phyloP scores from a whole-genome alignment of 495 filamentous ascomycete species.

The Penicillium simplicissimum region DNA sequence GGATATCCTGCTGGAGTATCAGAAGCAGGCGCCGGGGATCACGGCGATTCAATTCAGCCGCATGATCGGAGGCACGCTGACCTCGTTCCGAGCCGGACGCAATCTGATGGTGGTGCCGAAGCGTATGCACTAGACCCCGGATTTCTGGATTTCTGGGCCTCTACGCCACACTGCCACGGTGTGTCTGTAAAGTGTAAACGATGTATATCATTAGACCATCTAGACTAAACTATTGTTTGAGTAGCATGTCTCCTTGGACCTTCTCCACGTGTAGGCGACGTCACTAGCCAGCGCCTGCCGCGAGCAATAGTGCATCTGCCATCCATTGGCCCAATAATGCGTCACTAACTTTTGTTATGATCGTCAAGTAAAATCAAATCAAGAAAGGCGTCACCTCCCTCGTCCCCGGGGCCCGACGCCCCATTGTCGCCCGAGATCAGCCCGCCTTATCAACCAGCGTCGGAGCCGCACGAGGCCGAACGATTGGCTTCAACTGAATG shows the following conservation, averaged over 20 bases:
- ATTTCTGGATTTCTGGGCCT: background rate
- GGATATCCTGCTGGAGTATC: conserved; percentile 38
- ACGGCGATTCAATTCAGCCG: conserved; percentile 30
- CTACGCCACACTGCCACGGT: background rate
- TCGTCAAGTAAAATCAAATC: background rate
- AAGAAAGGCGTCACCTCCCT: background rate
- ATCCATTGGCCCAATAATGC: background rate
- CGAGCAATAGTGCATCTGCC: too few relatives aligned
- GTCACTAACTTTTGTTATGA: background rate
- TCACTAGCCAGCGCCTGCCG: background rate
- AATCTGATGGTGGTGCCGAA: conserved; percentile 6
- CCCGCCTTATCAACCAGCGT: background rate
- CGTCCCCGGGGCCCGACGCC: background rate
- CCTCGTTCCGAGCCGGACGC: conserved; percentile 24
- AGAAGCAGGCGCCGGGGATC: conserved; percentile 19
- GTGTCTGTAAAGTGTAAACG: background rate
- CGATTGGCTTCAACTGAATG: conserved; percentile 12
- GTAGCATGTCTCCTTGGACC: background rate
- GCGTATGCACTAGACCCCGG: conserved; percentile 3
- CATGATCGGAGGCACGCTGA: conserved; percentile 39
- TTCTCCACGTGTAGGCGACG: background rate
- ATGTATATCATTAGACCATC: background rate
- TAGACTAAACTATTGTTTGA: background rate
- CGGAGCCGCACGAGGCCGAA: conserved; percentile 13
- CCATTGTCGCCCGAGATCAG: background rate